These are phyloP conservation scores for Jatropha podagrica DNA, from an alignment of 441 rosid species.

Conservation along the genomic window DNA sequence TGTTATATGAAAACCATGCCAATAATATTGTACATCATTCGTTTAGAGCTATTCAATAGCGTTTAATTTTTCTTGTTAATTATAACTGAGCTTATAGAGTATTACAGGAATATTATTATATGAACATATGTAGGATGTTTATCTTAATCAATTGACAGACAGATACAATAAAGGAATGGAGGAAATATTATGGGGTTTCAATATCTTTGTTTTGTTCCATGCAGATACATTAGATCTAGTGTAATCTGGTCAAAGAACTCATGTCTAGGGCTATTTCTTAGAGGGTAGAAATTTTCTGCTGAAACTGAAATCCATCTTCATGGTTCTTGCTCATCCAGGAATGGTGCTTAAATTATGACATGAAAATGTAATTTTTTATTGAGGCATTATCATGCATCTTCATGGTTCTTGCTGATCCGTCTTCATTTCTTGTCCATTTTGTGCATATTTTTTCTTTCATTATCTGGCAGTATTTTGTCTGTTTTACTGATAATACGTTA, in stretches of 20 bases:
- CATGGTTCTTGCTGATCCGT: too few species aligned
- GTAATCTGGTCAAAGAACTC: not conserved
- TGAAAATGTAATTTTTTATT: not conserved
- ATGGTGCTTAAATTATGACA: not conserved
- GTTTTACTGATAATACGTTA: too few species aligned
- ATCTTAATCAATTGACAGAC: not conserved
- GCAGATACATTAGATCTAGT: not conserved
- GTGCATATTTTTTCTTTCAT: too few species aligned
- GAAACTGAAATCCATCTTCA: not conserved
- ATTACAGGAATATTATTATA: not conserved
- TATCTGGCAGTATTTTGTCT: too few species aligned
- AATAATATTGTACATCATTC: not conserved
- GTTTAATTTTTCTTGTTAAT: not conserved
- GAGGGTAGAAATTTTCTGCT: not conserved
- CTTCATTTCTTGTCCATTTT: not conserved
- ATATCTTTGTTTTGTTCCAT: not conserved
- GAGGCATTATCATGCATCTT: not conserved
- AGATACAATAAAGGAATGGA: not conserved
- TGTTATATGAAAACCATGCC: not conserved
- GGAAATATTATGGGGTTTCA: not conserved
- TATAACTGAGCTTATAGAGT: not conserved
- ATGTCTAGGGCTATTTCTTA: not conserved
- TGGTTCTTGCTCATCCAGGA: not conserved
- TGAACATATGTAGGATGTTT: not conserved
- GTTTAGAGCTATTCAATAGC: not conserved